phyloP scores from a whole-genome alignment of 257 asterid genomes.

The Mitragyna speciosa region DNA sequence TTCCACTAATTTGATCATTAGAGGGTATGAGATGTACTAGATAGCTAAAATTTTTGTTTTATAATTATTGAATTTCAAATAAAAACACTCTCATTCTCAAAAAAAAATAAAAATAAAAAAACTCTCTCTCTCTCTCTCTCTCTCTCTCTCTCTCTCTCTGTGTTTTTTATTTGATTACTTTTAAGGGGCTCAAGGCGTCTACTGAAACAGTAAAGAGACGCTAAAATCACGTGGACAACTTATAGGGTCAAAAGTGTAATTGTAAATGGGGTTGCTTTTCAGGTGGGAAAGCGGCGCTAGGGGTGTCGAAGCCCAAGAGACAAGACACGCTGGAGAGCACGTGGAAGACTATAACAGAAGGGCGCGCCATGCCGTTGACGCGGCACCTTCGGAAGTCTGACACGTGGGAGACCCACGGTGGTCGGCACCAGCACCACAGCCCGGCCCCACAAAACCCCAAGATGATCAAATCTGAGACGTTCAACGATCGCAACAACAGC shows the following conservation, averaged over 20 bases:
- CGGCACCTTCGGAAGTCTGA: constrained; percentile 72
- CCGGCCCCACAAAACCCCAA: constrained; percentile 29
- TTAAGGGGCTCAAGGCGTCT: not conserved
- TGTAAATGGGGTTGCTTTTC: not conserved
- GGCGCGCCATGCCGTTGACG: constrained; percentile 63
- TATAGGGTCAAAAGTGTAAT: not conserved
- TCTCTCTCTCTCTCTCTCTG: no score
- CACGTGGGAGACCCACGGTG: constrained; percentile 62
- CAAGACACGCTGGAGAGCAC: constrained; percentile 80
- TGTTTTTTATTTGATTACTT: no score
- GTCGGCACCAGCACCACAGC: constrained; percentile 24
- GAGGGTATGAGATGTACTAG: no score
- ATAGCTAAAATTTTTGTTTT: no score
- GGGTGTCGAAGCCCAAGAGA: constrained; percentile 56
- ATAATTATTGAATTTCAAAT: no score
- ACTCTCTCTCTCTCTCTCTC: no score
- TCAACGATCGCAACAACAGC: constrained; percentile 33
- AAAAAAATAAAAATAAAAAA: no score
- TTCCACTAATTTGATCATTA: no score
- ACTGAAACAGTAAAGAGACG: no score
- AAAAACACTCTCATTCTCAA: no score
- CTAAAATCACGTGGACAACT: no score
- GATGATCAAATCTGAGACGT: constrained; percentile 65
- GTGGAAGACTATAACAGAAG: constrained; percentile 87
- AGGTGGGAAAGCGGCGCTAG: constrained; percentile 64